Base-by-base conservation (phyloP, 2,329 filamentous ascomycete genomes). In the Colletotrichum gloeosporioides region DNA sequence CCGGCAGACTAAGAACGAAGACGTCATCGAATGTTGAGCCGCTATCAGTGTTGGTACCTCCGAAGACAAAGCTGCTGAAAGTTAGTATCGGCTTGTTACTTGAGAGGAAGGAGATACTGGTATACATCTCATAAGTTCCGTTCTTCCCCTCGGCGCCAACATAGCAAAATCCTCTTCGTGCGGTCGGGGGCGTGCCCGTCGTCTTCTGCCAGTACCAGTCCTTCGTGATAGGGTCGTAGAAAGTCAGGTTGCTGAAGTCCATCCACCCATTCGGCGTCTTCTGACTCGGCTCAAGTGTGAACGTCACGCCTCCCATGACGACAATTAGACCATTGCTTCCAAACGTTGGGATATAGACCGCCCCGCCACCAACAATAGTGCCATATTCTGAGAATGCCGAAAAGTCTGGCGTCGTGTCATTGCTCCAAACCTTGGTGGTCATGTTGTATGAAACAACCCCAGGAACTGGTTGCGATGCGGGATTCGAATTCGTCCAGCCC, bases 81-180 rank as follows among this genome's bases (percentile, higher is more conserved):
- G 12, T 32, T 39, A 9, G 3, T 13, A 4, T 36, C 8, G 69
- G 12, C n/a, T 15, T n/a, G 2, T 6, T 22, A 22, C 22, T 22
- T 22, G 22, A 22, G 32, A n/a, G 31, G 49, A 29, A 8, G 9
- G 25, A 2, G 16, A 12, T 18, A 8, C 9, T 9, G 25, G 44
- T 69, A 66, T 39, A 76, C 77, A 79, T 75, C 22, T 79, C 78
- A 8, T 73, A 75, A 1, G 78, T 79, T 16, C 71, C 77, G 16
- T 73, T 71, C 15, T 53, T 49, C 7, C 77, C 73, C 63, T 39
- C 16, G 1, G 53, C 75, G 6, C 77, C 77, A 9, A 75, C 74
- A 7, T 39, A 62, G 69, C 77, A 79, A 22, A 59, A 59, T 3
- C 59, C 29, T 6, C 66, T 25, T 18, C 77, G 74, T 3, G 69